Evolutionary conservation across 1,284 basidiomycete species (phyloP), one percentile per base, ranked within the genome.

Genomic region (Ganoderma sp.): DNA sequence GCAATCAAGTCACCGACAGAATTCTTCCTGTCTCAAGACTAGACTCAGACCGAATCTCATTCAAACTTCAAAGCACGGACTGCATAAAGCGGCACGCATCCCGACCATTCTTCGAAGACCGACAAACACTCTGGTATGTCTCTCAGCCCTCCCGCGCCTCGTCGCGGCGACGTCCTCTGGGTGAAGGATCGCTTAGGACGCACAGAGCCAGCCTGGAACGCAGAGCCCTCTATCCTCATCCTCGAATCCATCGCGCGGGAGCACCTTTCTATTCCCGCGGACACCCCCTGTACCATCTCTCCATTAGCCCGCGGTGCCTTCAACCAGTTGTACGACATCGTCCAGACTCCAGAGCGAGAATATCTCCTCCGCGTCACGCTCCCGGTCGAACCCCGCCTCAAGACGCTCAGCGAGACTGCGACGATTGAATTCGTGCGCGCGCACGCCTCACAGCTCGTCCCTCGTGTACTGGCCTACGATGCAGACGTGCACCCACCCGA

Each of bases 281-380:
- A 25, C 4, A 14, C 22, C 22, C 48, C 48, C 10, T 50, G 48
- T 50, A 3, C 48, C 22, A 50, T 50, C 22, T 12, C 10, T 14
- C 48, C 48, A 25, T 50, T 25, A 10, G 48, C 48, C 48, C 48
- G 48, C 22, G 22, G 48, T 1, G 48, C 22, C 3, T 50, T 50
- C 48, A 50, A 50, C 5, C 22, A 25, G 48, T 3, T 50, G 2
- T 50, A 28, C 2, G 25, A 50, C 14, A 22, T 12, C 9, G 22
- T 50, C 10, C 48, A 25, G 2, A 50, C 48, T 22, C 48, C 22
- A 4, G 22, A 50, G 22, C 48, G 22, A 22, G 48, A 9, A 22
- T 50, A 12, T 50, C 48, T 50, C 22, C 22, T 50, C 48, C 48
- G 48, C n/a, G 48, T 50, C 48, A 50, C 48, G 22, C 48, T 50